These are phyloP conservation scores for Musa beccarii DNA, from an alignment of 176 grass and related monocot genomes.

Conservation along the genomic window DNA sequence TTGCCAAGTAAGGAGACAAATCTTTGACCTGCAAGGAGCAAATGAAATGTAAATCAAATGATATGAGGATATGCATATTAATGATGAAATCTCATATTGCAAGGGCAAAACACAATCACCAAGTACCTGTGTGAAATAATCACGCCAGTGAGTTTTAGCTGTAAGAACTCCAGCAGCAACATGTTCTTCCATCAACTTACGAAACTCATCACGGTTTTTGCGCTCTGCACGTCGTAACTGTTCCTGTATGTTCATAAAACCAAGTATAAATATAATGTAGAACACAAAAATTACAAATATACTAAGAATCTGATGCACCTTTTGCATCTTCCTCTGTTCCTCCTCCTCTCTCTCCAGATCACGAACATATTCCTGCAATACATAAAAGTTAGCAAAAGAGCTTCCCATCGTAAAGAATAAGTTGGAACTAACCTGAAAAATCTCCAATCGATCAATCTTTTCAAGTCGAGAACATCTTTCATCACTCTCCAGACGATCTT, in stretches of 20 bases:
- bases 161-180: constrained; percentile 53
- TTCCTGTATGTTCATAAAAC: constrained; percentile 31
- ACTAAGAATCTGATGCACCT: constrained; percentile 24
- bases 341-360: constrained; percentile 81
- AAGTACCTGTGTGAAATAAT: constrained; percentile 69
- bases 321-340: constrained; percentile 68
- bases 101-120: constrained; percentile 14
- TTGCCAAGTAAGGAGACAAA: constrained; percentile 50
- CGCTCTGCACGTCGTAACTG: constrained; percentile 69
- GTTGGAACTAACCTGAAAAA: constrained; percentile 71
- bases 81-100: background rate
- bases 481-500: constrained; percentile 84
- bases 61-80: background rate
- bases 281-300: background rate
- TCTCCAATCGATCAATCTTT: constrained; percentile 71
- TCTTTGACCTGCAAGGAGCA: constrained; percentile 64
- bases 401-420: constrained; percentile 3
- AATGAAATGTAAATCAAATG: background rate
- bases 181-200: constrained; percentile 88
- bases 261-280: background rate
- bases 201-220: constrained; percentile 82
- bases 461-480: constrained; percentile 78
- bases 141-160: constrained; percentile 87
- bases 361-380: constrained; percentile 67
- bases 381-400: constrained; percentile 22